These are phyloP conservation scores for Combretum micranthum DNA, from an alignment of 345 rosid genomes.

Conservation along the genomic window DNA sequence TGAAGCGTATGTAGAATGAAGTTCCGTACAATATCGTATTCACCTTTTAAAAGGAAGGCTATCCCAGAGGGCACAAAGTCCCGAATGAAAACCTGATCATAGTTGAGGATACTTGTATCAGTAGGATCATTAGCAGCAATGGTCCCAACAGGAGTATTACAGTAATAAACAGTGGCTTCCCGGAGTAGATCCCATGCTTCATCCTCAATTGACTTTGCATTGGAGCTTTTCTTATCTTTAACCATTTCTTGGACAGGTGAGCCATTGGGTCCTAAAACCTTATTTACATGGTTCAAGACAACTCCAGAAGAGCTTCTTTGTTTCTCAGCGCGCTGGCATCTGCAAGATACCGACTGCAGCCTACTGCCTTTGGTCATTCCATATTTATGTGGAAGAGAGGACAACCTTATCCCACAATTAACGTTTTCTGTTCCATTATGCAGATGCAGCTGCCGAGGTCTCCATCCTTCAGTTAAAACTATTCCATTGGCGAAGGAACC, in stretches of 20 bases:
- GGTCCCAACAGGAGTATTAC: conserved; percentile 83
- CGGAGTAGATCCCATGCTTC: conserved; percentile 82
- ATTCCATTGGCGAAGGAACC: no score
- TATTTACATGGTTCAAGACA: conserved; percentile 22
- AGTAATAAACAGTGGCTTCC: conserved; percentile 67
- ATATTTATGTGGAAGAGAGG: conserved; percentile 9
- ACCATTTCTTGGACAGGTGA: conserved; percentile 14
- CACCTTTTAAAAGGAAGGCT: conserved; percentile 92
- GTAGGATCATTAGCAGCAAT: conserved; percentile 93
- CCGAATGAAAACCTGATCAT: conserved; percentile 93
- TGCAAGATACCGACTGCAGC: conserved; percentile 15
- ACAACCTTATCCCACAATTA: conserved; percentile 6
- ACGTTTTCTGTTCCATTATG: conserved; percentile 12
- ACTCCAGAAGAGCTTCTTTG: conserved; percentile 26
- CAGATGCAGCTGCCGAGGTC: neutral
- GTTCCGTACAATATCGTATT: conserved; percentile 76
- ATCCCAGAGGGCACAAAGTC: conserved; percentile 91
- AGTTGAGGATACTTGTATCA: conserved; percentile 48
- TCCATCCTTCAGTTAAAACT: no score
- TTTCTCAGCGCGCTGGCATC: conserved; percentile 24
- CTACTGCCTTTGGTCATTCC: conserved; percentile 4
- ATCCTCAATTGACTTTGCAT: conserved; percentile 49
- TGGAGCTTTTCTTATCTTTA: conserved; percentile 9
- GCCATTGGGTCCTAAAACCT: conserved; percentile 27
- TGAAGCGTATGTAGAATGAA: conserved; percentile 94